A percentile compares a stretch with the other conserved stretches of the same genome.
phyloP scores from a whole-genome alignment of 2,329 filamentous ascomycete genomes.

The Aspergillus spinulosporus region DNA sequence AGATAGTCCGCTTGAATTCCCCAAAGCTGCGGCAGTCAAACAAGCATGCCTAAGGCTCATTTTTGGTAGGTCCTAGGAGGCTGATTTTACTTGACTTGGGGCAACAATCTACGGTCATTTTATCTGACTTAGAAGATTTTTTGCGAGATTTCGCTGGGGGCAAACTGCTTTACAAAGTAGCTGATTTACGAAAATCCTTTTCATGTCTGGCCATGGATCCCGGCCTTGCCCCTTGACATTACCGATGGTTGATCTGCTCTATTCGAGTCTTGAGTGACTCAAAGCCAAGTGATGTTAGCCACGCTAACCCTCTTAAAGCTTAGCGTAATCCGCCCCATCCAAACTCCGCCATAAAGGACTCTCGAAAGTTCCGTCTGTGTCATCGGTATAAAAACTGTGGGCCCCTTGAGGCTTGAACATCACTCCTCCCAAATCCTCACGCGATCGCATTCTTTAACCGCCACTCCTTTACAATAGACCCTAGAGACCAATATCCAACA shows the following conservation, averaged over 20 bases:
- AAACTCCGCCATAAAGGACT: constrained; percentile 29
- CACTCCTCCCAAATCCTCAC: constrained; percentile 28
- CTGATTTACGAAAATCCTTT: too few relatives aligned
- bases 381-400: constrained; percentile 38
- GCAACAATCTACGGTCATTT: too few relatives aligned
- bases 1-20: too few relatives aligned
- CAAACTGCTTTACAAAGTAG: too few relatives aligned
- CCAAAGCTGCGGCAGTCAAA: too few relatives aligned
- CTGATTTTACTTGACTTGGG: too few relatives aligned
- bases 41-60: too few relatives aligned
- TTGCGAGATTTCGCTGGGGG: too few relatives aligned
- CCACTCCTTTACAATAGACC: constrained; percentile 24
- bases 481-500: neutral
- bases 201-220: too few relatives aligned
- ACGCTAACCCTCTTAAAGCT: constrained; percentile 22
- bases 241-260: neutral
- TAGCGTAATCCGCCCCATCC: constrained; percentile 29
- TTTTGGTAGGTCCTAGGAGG: too few relatives aligned
- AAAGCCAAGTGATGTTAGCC: constrained; percentile 21
- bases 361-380: constrained; percentile 45
- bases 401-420: constrained; percentile 22
- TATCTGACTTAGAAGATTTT: too few relatives aligned
- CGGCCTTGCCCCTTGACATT: too few relatives aligned
- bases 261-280: constrained; percentile 1
- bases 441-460: constrained; percentile 28